Conservation (phyloP, 331 rosid genomes). For the Malus hybrid region DNA sequence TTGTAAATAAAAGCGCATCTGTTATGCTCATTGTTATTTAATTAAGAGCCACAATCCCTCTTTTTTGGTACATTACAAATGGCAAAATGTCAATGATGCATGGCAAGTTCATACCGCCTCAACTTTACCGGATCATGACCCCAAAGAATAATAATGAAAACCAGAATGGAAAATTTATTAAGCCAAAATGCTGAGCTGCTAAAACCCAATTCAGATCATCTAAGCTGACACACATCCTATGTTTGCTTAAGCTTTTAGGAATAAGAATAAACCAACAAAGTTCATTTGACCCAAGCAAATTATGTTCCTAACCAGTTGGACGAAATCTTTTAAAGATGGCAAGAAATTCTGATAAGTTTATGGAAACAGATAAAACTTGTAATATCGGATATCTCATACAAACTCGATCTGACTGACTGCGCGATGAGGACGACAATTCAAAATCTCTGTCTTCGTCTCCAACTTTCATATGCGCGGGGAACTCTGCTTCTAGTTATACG, state of each 20-base stretch:
- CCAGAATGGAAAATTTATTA: no score
- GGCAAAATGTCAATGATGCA: no score
- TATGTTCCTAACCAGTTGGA: not conserved
- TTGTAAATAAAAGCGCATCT: no score
- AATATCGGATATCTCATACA: not conserved
- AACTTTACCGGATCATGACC: not conserved
- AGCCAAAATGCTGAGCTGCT: not conserved
- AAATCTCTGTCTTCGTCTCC: not conserved
- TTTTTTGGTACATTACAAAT: no score
- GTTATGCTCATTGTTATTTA: no score
- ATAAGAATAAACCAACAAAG: not conserved
- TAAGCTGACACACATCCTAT: no score
- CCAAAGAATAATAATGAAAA: no score
- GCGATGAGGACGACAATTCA: not conserved
- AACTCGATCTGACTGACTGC: not conserved
- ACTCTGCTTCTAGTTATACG: not conserved
- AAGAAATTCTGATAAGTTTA: not conserved
- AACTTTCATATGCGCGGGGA: not conserved
- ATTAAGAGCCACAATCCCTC: no score
- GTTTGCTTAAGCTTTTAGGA: no score
- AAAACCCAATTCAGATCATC: no score
- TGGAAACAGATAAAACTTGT: not conserved
- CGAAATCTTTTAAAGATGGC: not conserved
- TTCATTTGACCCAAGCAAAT: not conserved
- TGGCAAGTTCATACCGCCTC: not conserved